Evolutionary conservation across 768 basidiomycete species (phyloP).

Genomic region (Chlorophyllum brunneum): DNA sequence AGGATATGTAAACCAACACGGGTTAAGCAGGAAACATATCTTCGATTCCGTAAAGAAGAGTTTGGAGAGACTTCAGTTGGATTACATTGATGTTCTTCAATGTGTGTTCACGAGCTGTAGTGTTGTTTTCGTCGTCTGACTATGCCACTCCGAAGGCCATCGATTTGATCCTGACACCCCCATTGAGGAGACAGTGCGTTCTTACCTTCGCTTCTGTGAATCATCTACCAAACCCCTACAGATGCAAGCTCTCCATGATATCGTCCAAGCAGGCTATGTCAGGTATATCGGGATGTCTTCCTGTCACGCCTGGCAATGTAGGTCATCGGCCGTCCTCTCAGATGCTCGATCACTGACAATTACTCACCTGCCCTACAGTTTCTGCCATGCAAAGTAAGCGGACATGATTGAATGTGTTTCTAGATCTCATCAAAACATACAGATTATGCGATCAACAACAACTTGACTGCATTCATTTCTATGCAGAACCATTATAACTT

Average conservation of each 20-base stretch:
- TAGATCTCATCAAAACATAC: not conserved
- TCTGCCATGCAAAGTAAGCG: slow-evolving; percentile 51
- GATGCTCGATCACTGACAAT: not conserved
- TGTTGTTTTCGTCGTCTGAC: slow-evolving; percentile 19
- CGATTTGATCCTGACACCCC: slow-evolving; percentile 58
- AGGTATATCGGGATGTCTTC: slow-evolving; percentile 59
- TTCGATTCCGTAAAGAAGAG: slow-evolving; percentile 66
- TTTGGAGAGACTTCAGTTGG: slow-evolving; percentile 64
- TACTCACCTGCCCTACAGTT: slow-evolving; percentile 24
- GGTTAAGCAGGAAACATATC: slow-evolving; percentile 55
- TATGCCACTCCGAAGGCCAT: slow-evolving; percentile 38
- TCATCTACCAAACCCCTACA: slow-evolving; percentile 13
- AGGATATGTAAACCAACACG: slow-evolving; percentile 56
- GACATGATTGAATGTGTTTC: too few species aligned
- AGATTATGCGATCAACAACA: slow-evolving; percentile 60
- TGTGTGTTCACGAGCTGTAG: slow-evolving; percentile 30
- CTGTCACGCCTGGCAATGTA: slow-evolving; percentile 54
- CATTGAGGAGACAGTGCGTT: slow-evolving; percentile 47
- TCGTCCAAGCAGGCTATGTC: slow-evolving; percentile 59
- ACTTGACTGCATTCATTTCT: slow-evolving; percentile 55
- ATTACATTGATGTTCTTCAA: slow-evolving; percentile 76
- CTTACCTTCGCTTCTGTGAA: not conserved
- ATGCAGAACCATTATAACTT: slow-evolving; percentile 67
- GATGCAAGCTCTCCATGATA: slow-evolving; percentile 69
- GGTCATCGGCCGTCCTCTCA: slow-evolving; percentile 10